Base-by-base conservation (phyloP, 1,284 basidiomycete species). In the Trametes polyzona region DNA sequence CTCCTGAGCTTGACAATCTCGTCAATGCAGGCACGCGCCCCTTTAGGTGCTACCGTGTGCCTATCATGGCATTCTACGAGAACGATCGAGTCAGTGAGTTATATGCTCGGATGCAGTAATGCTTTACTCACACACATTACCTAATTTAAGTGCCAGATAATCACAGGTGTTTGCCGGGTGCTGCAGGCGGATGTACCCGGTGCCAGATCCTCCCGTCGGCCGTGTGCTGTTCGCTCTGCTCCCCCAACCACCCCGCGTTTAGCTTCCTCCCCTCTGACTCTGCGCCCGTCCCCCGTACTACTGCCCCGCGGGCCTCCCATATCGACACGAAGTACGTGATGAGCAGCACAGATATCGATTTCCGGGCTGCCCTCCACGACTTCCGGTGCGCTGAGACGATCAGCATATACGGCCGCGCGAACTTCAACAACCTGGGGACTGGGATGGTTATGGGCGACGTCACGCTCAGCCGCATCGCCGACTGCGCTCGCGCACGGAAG, bases 181-280 rank as follows among this genome's bases (percentile, higher is more conserved):
- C 2, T 3, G 21, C 17, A 4, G 17, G 19, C 16, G 47, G 27
- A 6, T 62, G 60, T 32, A 1, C 41, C 12, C 53, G 60, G 2
- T 62, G 60, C 19, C 19, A 1, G 1, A 6, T 58, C 12, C 17
- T 9, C 12, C 32, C 36, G 9, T 55, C 60, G 14, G 4, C 52
- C n/a, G 33, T 59, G 11, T 59, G 58, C 49, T 59, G 58, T 35
- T 43, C 32, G 3, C 48, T 55, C 9, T 59, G 58, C 27, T 29
- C 24, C 6, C 47, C 57, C 12, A n/a, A 14, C 17, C 48, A 54
- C 32, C 37, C 47, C 3, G 16, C 19, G 16, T 58, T 48, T 4
- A 3, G 2, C 1, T 16, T 49, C 17, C 52, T 54, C 4, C 14
- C 35, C 5, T 0, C 7, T n/a, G n/a, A n/a, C 24, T 0, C 8